Evolutionary conservation across 2,329 filamentous ascomycete species (phyloP), one percentile per base, ranked within the genome.

Genomic region (Pseudogymnoascus sp.): DNA sequence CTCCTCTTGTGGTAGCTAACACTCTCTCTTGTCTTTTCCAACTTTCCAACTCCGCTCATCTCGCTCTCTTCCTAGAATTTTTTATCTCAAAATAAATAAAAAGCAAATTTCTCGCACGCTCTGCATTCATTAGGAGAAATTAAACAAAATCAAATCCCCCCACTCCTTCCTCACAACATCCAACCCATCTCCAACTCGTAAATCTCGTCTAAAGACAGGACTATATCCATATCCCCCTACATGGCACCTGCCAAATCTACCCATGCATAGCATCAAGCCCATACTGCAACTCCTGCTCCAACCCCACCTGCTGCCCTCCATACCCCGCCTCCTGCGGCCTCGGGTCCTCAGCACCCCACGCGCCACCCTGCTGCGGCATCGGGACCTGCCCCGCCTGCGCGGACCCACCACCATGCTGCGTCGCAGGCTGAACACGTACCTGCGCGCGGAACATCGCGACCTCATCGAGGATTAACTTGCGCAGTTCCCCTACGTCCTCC

Each of bases 391-490:
- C 31, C 33, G 40, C 33, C 62, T 64, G 62, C 33, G 68, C 69
- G 11, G 69, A 69, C 64, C 70, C 69, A 12, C 52, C 65, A 23
- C 59, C 55, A 21, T 67, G 69, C 65, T 69, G 68, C 62, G 71
- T 69, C 33, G 69, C 71, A 1, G 72, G 72, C 61, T 72, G 72
- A 25, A 74, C 68, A 40, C 72, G 65, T n/a, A 73, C 72, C 55
- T 71, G 71, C 63, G 83, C 80, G 66, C 95, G 86, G 86, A 99
- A 99, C 67, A 87, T 83, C 72, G 86, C 82, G 59, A 99, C 95
- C 77, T 99, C 95, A n/a, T 93, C 89, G 64, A 97, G 81, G 67
- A 99, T 99, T 91, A 97, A 96, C 77, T 88, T 88, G 74, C 95
- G 90, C 93, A 99, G 97, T 69, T 97, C 90, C 21, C 82, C 83